These are phyloP conservation scores for slime mould (Dictyostelium discoideum) DNA, from an alignment of 78 protist species.

Conservation along the genomic window DNA sequence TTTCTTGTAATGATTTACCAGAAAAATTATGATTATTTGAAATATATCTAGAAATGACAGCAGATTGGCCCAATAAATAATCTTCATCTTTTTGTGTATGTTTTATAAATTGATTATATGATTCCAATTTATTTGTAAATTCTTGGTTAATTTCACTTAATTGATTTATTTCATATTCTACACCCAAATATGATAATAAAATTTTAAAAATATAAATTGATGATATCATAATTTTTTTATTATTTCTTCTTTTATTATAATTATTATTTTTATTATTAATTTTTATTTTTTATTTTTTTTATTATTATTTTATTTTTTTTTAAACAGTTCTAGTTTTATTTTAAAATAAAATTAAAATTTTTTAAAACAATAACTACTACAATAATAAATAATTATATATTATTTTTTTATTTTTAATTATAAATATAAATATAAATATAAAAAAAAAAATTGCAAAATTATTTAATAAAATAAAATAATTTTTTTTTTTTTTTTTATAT, in stretches of 20 bases:
- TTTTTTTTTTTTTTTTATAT: not conserved
- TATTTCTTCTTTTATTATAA: not conserved
- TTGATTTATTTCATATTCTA: not conserved
- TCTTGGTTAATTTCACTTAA: not conserved
- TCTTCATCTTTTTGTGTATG: conserved; percentile 4
- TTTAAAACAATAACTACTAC: too few species aligned
- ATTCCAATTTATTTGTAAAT: not conserved
- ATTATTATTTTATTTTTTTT: not conserved
- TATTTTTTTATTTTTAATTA: not conserved
- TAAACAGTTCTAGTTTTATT: too few species aligned
- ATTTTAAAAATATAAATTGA: conserved; percentile 1
- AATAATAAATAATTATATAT: not conserved
- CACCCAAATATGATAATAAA: not conserved
- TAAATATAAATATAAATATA: not conserved
- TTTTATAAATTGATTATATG: conserved; percentile 12
- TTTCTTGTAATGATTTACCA: conserved; percentile 4
- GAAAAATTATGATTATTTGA: not conserved
- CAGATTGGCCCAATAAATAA: not conserved
- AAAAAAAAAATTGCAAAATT: not conserved
- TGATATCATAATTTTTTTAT: not conserved
- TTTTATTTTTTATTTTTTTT: not conserved
- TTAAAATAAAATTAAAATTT: too few species aligned
- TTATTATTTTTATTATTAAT: not conserved
- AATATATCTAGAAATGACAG: conserved; percentile 5
- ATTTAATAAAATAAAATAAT: not conserved